Base-by-base conservation (phyloP, 257 asterid genomes). In the Fraxinus anomala region DNA sequence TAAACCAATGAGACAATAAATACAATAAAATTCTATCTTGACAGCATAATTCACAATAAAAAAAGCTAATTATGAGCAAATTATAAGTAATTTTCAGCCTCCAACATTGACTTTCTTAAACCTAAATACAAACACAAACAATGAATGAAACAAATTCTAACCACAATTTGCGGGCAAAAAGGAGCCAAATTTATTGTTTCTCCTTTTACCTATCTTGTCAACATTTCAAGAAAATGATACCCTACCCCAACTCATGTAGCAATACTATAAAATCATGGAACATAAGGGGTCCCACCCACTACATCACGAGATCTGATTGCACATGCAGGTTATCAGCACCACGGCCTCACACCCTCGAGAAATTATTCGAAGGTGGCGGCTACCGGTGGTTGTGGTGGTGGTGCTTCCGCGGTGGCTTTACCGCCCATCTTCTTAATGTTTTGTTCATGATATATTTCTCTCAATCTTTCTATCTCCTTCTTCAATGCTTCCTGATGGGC, bases 401-500 rank as follows among this genome's bases (percentile, higher is more conserved):
- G 73, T 16, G 81, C 78, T 31, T 68, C 85, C 21, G 16, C 39
- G 77, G 76, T n/a, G 67, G 40, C 19, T 13, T 74, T 66, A 49
- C 61, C 72, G 54, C 40, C 73, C 85, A 83, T 86, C 78, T 85
- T 88, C 89, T 83, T 82, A 87, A 89, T 82, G 78, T 80, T 91
- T 63, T 94, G 98, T 9, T 94, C 88, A 73, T 89, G 89, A 84
- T 89, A 94, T 28, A 92, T 73, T 47, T 82, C 88, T 74, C 97
- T 85, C 54, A 94, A 82, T 77, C 97, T 85, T 83, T 92, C 98
- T 31, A 92, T 91, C 89, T 94, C 98, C 82, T 87, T 91, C 85
- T 85, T 94, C 85, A 94, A 33, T 66, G 98, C 97, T 77, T 92
- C 97, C 85, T 94, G 97, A 83, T 93, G 98, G 21, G 98, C 98